Evolutionary conservation across 169 alveolate genomes (phyloP).

Genomic region (Plasmodium cynomolgi): DNA sequence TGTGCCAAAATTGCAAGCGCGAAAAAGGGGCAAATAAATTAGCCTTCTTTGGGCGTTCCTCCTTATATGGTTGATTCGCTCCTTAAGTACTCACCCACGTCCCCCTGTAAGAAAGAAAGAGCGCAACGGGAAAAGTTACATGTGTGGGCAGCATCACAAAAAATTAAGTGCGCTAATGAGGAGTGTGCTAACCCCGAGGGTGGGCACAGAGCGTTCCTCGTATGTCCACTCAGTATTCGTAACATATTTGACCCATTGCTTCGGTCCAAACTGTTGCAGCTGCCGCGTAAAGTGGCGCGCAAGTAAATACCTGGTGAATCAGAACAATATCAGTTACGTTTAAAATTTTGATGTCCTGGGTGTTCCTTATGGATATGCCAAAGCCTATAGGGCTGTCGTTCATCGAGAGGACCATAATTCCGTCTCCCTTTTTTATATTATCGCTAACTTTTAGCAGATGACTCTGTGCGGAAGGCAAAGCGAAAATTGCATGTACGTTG

Average conservation of each 20-base stretch:
- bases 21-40: not conserved
- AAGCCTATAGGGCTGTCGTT: constrained; percentile 75
- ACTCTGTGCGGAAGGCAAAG: constrained; percentile 17
- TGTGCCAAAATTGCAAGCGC: not conserved
- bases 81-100: constrained; percentile 75
- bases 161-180: not conserved
- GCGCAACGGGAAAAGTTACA: not conserved
- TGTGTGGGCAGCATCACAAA: not conserved
- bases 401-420: constrained; percentile 61
- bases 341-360: constrained; percentile 65
- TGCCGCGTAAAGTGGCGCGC: not conserved
- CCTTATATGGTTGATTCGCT: constrained; percentile 52
- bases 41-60: not conserved
- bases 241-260: not conserved
- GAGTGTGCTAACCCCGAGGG: not conserved
- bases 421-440: constrained; percentile 73
- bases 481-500: not conserved
- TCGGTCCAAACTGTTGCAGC: not conserved
- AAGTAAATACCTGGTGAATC: constrained; percentile 70
- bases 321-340: constrained; percentile 55
- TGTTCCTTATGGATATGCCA: constrained; percentile 69
- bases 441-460: constrained; percentile 68
- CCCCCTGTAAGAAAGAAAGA: constrained; percentile 40
- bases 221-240: not conserved
- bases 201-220: not conserved